Evolutionary conservation across 2,329 filamentous ascomycete species (phyloP).

Genomic region (Colletotrichum orchidophilum): DNA sequence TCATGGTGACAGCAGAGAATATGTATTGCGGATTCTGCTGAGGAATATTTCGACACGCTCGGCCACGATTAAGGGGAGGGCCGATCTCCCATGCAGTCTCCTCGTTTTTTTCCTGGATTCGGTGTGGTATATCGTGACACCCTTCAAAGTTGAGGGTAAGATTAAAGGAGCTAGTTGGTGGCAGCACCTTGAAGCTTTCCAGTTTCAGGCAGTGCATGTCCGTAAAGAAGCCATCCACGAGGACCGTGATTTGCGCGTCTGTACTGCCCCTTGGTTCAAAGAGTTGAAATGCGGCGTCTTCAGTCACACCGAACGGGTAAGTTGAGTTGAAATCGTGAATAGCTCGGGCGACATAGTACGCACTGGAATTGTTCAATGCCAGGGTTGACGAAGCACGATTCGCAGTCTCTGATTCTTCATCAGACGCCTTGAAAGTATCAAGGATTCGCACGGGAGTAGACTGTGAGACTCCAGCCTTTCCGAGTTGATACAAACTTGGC

Average conservation of each 20-base stretch:
- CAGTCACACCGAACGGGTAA: neutral
- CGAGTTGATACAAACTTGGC: neutral
- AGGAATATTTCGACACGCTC: neutral
- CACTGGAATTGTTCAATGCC: neutral
- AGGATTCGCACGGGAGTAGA: neutral
- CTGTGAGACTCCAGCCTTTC: neutral
- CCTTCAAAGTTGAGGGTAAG: neutral
- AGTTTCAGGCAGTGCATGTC: too few species aligned
- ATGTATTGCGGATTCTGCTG: neutral
- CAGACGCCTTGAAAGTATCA: neutral
- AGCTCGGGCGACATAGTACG: neutral
- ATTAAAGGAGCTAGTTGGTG: neutral
- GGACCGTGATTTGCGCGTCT: neutral
- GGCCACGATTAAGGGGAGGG: neutral
- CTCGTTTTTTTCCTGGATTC: too few species aligned
- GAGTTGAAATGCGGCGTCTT: neutral
- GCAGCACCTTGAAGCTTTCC: too few species aligned
- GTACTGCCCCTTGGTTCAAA: neutral
- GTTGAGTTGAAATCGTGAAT: conserved; percentile 6
- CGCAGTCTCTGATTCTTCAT: too few species aligned
- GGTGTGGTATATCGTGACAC: too few species aligned
- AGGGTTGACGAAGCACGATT: too few species aligned
- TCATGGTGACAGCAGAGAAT: neutral
- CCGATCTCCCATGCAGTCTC: too few species aligned
- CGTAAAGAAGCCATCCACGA: neutral